Evolutionary conservation across 23 red algal species (phyloP).

Genomic region (Gracilaria domingensis): DNA sequence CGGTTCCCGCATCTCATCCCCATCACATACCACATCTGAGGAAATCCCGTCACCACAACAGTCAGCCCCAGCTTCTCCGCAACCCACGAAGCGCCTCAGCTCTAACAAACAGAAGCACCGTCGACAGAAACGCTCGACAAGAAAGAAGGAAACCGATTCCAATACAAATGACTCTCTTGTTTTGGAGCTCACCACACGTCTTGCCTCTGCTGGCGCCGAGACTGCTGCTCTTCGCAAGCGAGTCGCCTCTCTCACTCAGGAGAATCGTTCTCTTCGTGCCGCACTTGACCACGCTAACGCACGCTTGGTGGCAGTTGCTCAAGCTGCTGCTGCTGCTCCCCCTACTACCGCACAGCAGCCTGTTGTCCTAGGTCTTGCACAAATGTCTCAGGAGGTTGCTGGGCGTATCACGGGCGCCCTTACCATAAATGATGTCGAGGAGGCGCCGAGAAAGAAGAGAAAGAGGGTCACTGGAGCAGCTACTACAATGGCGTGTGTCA

Average conservation of each 20-base stretch:
- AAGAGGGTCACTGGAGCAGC: constrained; percentile 63
- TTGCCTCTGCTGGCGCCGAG: constrained; percentile 56
- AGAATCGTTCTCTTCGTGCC: constrained; percentile 55
- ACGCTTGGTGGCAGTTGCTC: constrained; percentile 62
- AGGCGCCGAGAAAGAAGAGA: constrained; percentile 58
- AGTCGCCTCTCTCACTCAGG: constrained; percentile 50
- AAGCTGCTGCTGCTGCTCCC: constrained; percentile 46
- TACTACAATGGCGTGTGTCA: constrained; percentile 73
- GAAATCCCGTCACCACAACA: constrained; percentile 34
- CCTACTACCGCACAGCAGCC: constrained; percentile 33
- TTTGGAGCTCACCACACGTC: constrained; percentile 60
- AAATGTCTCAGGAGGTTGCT: constrained; percentile 19
- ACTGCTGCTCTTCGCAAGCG: constrained; percentile 57
- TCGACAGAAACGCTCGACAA: background rate
- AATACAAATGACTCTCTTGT: constrained; percentile 44
- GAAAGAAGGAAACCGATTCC: background rate
- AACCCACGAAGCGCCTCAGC: background rate
- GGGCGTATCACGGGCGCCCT: constrained; percentile 38
- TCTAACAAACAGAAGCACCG: background rate
- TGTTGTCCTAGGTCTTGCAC: constrained; percentile 27
- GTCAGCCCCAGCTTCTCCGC: background rate
- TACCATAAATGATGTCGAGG: constrained; percentile 35
- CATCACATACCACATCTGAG: background rate
- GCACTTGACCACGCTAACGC: constrained; percentile 71
- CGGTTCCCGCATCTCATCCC: constrained; percentile 43